Evolutionary conservation across 805 yeast species (phyloP).

Genomic region (Komagataella kurtzmanii): DNA sequence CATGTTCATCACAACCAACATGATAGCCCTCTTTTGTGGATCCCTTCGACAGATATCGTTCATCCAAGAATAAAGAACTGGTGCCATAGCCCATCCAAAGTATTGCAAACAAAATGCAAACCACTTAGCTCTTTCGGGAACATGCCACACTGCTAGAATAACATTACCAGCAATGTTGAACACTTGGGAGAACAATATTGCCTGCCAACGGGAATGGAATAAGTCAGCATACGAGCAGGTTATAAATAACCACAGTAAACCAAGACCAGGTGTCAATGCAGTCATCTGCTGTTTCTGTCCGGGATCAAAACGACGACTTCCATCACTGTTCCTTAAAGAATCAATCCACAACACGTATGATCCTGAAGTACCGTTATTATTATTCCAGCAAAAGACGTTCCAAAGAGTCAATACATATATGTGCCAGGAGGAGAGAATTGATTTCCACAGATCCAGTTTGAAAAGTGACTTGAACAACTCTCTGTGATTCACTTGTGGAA

Average conservation of each 20-base stretch:
- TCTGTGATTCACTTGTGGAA: background rate
- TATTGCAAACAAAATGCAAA: conserved; percentile 47
- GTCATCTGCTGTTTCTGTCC: conserved; percentile 24
- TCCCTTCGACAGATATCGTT: conserved; percentile 46
- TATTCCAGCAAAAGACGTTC: conserved; percentile 29
- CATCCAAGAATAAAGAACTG: conserved; percentile 44
- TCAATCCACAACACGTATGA: conserved; percentile 26
- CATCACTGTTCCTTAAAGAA: background rate
- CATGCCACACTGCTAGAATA: conserved; percentile 45
- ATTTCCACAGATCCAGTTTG: conserved; percentile 19
- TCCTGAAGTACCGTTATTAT: conserved; percentile 25
- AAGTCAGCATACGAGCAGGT: conserved; percentile 24
- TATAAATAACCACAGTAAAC: conserved; percentile 23
- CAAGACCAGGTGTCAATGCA: conserved; percentile 32
- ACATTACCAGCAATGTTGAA: conserved; percentile 42
- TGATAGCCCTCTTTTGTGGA: conserved; percentile 39
- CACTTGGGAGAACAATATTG: conserved; percentile 7
- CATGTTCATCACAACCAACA: conserved; percentile 41
- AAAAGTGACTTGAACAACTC: conserved; percentile 13
- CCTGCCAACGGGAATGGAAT: conserved; percentile 8
- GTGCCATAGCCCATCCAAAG: conserved; percentile 51
- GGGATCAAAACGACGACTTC: conserved; percentile 12
- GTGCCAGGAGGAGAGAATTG: conserved; percentile 24
- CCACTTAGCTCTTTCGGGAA: conserved; percentile 45
- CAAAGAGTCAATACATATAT: conserved; percentile 20